These are phyloP conservation scores for Lactifluus volemus DNA, from an alignment of 768 basidiomycete species.

Conservation along the genomic window DNA sequence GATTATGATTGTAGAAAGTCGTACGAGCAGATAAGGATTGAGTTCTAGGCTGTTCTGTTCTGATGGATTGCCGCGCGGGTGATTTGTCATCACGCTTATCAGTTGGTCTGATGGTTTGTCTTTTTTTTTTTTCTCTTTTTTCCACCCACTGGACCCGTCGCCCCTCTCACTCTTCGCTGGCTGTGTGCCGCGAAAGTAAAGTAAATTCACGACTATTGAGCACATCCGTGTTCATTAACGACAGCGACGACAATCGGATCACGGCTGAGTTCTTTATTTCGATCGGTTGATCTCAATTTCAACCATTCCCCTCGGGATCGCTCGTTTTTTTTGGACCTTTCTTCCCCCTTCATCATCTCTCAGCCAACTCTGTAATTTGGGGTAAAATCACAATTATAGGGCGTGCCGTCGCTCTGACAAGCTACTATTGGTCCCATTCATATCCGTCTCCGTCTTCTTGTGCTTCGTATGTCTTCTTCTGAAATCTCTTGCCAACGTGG, in stretches of 20 bases:
- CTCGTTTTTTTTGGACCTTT: background rate
- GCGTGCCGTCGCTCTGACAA: background rate
- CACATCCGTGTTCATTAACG: background rate
- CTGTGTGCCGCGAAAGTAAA: background rate
- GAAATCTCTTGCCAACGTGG: background rate
- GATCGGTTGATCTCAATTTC: background rate
- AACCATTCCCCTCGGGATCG: background rate
- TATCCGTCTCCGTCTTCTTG: background rate
- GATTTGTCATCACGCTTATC: slow-evolving; percentile 4
- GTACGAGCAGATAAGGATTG: too few species aligned
- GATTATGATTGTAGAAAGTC: too few species aligned
- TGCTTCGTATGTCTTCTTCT: background rate
- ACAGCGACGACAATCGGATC: background rate
- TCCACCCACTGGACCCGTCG: background rate
- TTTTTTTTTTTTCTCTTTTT: background rate
- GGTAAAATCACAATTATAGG: background rate
- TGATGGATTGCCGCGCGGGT: too few species aligned
- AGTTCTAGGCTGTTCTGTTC: too few species aligned
- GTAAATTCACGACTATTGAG: slow-evolving; percentile 2
- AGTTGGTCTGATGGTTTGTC: too few species aligned
- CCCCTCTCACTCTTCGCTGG: background rate
- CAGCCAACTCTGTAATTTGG: background rate
- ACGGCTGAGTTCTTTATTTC: background rate
- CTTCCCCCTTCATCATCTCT: background rate
- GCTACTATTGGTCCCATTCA: background rate